Conservation (phyloP, 1,139 yeast species). For the Yamadazyma friedrichii region DNA sequence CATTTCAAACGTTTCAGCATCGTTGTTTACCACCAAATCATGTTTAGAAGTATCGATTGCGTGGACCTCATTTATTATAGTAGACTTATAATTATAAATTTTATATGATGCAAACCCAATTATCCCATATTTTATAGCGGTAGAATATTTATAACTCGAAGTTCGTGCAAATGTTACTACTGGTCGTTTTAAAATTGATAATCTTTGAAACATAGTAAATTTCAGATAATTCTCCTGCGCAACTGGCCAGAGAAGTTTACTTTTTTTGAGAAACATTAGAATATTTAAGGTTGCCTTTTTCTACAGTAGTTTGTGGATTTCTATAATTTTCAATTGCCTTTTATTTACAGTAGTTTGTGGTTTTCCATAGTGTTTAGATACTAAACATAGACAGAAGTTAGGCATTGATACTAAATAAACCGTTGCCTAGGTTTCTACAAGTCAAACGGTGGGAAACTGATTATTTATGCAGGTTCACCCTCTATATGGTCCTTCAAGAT, state of each 20-base stretch:
- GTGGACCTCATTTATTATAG: constrained; percentile 30
- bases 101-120: constrained; percentile 12
- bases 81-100: constrained; percentile 11
- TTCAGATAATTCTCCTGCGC: too few relatives aligned
- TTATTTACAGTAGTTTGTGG: background rate
- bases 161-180: constrained; percentile 1
- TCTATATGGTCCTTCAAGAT: constrained; percentile 36
- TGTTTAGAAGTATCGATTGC: constrained; percentile 37
- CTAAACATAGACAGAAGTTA: too few relatives aligned
- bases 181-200: background rate
- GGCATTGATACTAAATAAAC: too few relatives aligned
- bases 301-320: too few relatives aligned
- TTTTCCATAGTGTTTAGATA: too few relatives aligned
- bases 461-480: too few relatives aligned
- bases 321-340: too few relatives aligned
- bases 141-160: background rate
- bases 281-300: background rate
- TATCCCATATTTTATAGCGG: constrained; percentile 8
- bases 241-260: too few relatives aligned
- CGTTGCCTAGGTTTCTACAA: too few relatives aligned
- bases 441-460: too few relatives aligned
- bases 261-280: too few relatives aligned
- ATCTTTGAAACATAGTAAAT: constrained; percentile 2
- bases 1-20: constrained; percentile 65
- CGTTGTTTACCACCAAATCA: constrained; percentile 39